Base-by-base conservation (phyloP, 2,329 filamentous ascomycete species). In the Alternaria sp. region DNA sequence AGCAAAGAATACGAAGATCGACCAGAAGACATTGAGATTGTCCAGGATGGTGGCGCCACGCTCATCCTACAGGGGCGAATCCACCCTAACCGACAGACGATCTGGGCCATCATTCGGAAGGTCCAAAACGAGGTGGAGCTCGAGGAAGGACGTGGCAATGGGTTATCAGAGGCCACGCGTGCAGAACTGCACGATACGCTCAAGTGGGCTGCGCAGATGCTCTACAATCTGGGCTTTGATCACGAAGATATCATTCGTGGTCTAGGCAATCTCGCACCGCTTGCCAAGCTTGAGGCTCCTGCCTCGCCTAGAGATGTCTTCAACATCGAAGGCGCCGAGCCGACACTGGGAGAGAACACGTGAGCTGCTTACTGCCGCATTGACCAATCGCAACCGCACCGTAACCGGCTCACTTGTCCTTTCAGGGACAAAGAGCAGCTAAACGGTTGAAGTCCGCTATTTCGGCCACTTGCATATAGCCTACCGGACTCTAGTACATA, bases 101-200 rank as follows among this genome's bases (percentile, higher is more conserved):
- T 79, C 45, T 74, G 72, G 69, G 69, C 70, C 20, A 69, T 80
- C 41, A 53, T 80, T 49, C 75, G 75, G 45, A 78, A 75, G 64
- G 71, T 76, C 9, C 71, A 74, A 63, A 70, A 74, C 51, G 78
- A 80, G 60, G 68, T 74, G 55, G 72, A 70, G n/a, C 60, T 70
- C 41, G 65, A 66, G 44, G 45, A 60, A 49, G 37, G 56, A 26
- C 56, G 61, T 46, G 70, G 65, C 46, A 63, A 69, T 25, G 58
- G 65, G 33, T 45, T 71, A 37, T 37, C 64, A 25, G 37, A 28
- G 9, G 59, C 57, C 59, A 62, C 70, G 62, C 67, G 63, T 59
- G 61, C 58, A 46, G 69, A 79, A 56, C 56, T 64, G 49, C 65
- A 69, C 59, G 60, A 73, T 55, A 79, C 75, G 51, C 65, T 79